These are phyloP conservation scores for Blumeria graminis DNA, from an alignment of 2,329 filamentous ascomycete genomes.

Conservation along the genomic window DNA sequence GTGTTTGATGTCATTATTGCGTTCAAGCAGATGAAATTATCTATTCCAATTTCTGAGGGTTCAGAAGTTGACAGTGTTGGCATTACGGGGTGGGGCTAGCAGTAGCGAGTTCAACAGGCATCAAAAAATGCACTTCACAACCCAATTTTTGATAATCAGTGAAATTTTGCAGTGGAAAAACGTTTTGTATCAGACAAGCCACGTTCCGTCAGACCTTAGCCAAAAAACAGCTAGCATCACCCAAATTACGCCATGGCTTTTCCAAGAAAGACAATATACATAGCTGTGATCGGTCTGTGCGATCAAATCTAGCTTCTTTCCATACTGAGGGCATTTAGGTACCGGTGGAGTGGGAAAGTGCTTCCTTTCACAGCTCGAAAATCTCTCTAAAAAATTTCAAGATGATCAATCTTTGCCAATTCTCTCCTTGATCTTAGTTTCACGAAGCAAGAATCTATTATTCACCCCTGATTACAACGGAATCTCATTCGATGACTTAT, in stretches of 20 bases:
- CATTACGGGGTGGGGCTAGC: neutral
- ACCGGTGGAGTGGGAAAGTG: slow-evolving; percentile 80
- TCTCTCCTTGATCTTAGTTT: slow-evolving; percentile 62
- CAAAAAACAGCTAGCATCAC: too few species aligned
- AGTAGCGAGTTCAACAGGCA: neutral
- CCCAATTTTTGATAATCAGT: too few species aligned
- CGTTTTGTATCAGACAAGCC: too few species aligned
- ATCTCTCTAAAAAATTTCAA: slow-evolving; percentile 39
- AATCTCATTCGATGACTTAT: slow-evolving; percentile 33
- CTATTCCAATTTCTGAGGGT: too few species aligned
- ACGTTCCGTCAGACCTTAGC: too few species aligned
- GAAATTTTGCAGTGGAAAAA: too few species aligned
- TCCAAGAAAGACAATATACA: slow-evolving; percentile 13
- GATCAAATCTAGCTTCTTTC: slow-evolving; percentile 4
- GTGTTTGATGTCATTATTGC: slow-evolving; percentile 24
- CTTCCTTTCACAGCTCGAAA: slow-evolving; percentile 63
- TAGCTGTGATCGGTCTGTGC: slow-evolving; percentile 21
- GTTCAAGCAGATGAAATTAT: too few species aligned
- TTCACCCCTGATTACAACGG: slow-evolving; percentile 49
- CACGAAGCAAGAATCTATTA: slow-evolving; percentile 63
- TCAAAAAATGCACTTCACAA: neutral
- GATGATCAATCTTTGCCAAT: slow-evolving; percentile 16
- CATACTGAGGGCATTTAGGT: slow-evolving; percentile 25
- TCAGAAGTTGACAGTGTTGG: too few species aligned
- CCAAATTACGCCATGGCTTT: neutral